These are phyloP conservation scores for Clarireedia monteithiana DNA, from an alignment of 2,329 filamentous ascomycete genomes.

Conservation along the genomic window DNA sequence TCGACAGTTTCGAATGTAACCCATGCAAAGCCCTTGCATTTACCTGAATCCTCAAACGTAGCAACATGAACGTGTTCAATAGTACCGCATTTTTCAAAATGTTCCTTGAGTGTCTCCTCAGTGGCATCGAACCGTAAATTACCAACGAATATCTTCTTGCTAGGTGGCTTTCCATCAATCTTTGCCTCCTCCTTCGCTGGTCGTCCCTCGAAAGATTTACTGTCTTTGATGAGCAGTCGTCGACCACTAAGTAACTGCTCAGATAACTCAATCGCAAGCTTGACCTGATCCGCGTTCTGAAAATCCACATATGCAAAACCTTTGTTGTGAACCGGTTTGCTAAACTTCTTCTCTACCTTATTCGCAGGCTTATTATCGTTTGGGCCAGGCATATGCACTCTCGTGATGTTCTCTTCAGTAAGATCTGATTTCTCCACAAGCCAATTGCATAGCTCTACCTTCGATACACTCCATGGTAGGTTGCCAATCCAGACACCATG, in stretches of 20 bases:
- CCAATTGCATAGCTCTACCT: constrained; percentile 69
- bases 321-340: constrained; percentile 51
- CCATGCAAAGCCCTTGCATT: constrained; percentile 98
- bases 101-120: constrained; percentile 69
- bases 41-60: constrained; percentile 92
- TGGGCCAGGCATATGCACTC: constrained; percentile 51
- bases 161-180: constrained; percentile 53
- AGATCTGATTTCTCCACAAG: constrained; percentile 66
- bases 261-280: constrained; percentile 75
- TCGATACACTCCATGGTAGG: constrained; percentile 73
- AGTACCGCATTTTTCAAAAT: constrained; percentile 79
- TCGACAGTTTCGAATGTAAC: constrained; percentile 79
- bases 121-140: constrained; percentile 79
- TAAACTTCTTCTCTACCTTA: constrained; percentile 25
- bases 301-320: constrained; percentile 98
- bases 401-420: constrained; percentile 65
- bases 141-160: constrained; percentile 79
- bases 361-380: constrained; percentile 34
- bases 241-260: constrained; percentile 72
- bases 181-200: constrained; percentile 50
- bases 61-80: constrained; percentile 81
- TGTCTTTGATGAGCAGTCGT: constrained; percentile 85
- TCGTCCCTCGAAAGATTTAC: constrained; percentile 83
- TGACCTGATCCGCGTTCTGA: constrained; percentile 52
- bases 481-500: constrained; percentile 96